Evolutionary conservation across 345 rosid genomes (phyloP), one percentile per base, ranked within the genome.

Genomic region (Aquilaria sinensis): DNA sequence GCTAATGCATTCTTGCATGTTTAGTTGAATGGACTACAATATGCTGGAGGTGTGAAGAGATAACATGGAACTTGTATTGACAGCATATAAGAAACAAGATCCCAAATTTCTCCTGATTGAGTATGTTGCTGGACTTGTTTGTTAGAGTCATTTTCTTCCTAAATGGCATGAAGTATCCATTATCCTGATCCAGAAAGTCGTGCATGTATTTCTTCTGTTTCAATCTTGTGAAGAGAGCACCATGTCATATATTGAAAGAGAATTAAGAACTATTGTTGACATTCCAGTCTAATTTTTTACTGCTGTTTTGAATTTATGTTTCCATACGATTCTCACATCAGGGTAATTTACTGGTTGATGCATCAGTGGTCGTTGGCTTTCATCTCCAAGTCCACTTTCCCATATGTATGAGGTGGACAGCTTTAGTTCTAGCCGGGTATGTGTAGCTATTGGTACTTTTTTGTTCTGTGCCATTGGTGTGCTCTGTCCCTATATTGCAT

Each of bases 321-420:
- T 71, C 73, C 65, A 75, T 70, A 75, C 70, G 54, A 79, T 74
- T 84, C 95, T 87, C 91, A 92, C 92, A 68, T 89, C 88, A 83
- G 88, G 88, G 56, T 86, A 68, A 73, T 85, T 85, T 92, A 76
- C 87, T 87, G 88, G 81, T 85, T 87, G 82, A 85, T 92, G 81
- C 82, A 80, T 84, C 92, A 93, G 99, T 81, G 95, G 89, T 68
- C 92, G 90, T 65, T 88, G 95, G 99, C 57, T 81, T 56, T 86
- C 83, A 65, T 77, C 87, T 74, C 60, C 88, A 57, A 71, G 75
- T 77, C 84, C 90, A 61, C 80, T 76, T 74, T 77, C 97, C 23
- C 88, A 70, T 51, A 70, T 82, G 50, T 78, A 63, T 53, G 96
- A 94, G 75, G 86, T 71, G 23, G 99, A 90, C n/a, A 94, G 97